Evolutionary conservation across 768 basidiomycete species (phyloP).

Genomic region (Lactarius evosmus): DNA sequence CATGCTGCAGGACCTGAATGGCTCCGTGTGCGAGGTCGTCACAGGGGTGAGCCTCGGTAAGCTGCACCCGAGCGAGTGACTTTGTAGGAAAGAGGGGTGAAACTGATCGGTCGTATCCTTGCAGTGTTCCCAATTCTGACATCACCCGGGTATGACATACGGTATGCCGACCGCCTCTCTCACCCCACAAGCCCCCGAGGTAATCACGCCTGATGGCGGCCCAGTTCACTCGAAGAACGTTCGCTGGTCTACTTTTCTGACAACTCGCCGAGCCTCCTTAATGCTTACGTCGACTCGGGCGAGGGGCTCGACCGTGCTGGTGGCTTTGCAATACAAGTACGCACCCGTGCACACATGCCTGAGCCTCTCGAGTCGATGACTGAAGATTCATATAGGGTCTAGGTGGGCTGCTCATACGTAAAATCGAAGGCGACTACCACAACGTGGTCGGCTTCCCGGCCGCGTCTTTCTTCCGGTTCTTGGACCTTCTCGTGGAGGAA

Average conservation of each 20-base stretch:
- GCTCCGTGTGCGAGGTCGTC: slow-evolving; percentile 84
- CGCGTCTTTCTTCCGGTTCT: slow-evolving; percentile 73
- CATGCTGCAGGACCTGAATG: slow-evolving; percentile 87
- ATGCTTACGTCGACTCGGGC: slow-evolving; percentile 80
- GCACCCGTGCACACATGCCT: slow-evolving; percentile 19
- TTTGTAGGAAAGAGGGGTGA: background rate
- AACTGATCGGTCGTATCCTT: background rate
- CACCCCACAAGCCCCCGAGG: background rate
- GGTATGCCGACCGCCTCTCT: slow-evolving; percentile 39
- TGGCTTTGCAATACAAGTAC: slow-evolving; percentile 90
- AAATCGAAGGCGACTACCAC: slow-evolving; percentile 85
- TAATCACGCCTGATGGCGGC: background rate
- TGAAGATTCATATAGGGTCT: slow-evolving; percentile 50
- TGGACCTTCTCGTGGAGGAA: slow-evolving; percentile 69
- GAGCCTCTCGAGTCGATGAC: slow-evolving; percentile 6
- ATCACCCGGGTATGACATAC: slow-evolving; percentile 72
- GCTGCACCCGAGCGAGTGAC: slow-evolving; percentile 25
- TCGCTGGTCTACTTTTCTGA: slow-evolving; percentile 75
- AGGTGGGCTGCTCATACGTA: slow-evolving; percentile 76
- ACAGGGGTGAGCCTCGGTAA: slow-evolving; percentile 84
- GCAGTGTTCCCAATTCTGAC: slow-evolving; percentile 71
- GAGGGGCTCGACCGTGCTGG: slow-evolving; percentile 90
- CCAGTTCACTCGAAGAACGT: slow-evolving; percentile 78
- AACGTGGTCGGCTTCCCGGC: slow-evolving; percentile 94
- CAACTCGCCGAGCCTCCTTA: slow-evolving; percentile 51